phyloP scores from a whole-genome alignment of 1,284 basidiomycete species.

The Ganoderma multipileum region DNA sequence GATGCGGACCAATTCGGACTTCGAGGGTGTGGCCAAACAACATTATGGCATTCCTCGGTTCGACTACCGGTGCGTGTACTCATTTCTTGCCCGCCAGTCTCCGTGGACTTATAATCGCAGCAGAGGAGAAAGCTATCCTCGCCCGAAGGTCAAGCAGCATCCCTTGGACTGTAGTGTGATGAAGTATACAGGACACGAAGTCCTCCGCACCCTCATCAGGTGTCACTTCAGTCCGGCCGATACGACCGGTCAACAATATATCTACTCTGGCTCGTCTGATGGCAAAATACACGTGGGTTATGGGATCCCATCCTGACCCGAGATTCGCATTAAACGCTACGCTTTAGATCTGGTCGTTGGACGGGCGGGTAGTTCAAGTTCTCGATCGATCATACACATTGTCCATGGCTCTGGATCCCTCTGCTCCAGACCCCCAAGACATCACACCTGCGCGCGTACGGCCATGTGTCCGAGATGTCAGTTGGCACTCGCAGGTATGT shows the following conservation, averaged over 20 bases:
- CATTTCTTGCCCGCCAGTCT: background rate
- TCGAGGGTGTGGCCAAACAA: conserved; percentile 54
- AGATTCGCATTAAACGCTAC: conserved; percentile 1
- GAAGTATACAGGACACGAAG: conserved; percentile 93
- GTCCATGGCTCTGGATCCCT: conserved; percentile 75
- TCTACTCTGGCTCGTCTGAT: conserved; percentile 92
- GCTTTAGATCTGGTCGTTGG: conserved; percentile 90
- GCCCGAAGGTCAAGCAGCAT: conserved; percentile 65
- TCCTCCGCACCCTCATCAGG: conserved; percentile 93
- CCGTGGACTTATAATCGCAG: conserved; percentile 12
- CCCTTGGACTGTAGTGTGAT: conserved; percentile 95
- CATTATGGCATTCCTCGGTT: conserved; percentile 72
- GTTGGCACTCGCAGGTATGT: conserved; percentile 81
- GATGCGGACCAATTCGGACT: conserved; percentile 83
- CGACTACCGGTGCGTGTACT: conserved; percentile 76
- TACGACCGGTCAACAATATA: conserved; percentile 92
- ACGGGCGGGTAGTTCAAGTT: conserved; percentile 85
- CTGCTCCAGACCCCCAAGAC: conserved; percentile 55
- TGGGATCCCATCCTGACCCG: background rate
- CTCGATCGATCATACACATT: conserved; percentile 82
- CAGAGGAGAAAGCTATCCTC: conserved; percentile 73
- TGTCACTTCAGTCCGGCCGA: conserved; percentile 95
- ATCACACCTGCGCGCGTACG: conserved; percentile 36
- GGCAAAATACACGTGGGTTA: conserved; percentile 78
- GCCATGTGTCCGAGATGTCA: conserved; percentile 89